Evolutionary conservation across 768 basidiomycete genomes (phyloP), one percentile per base, ranked within the genome.

Genomic region (Mycena galopus): DNA sequence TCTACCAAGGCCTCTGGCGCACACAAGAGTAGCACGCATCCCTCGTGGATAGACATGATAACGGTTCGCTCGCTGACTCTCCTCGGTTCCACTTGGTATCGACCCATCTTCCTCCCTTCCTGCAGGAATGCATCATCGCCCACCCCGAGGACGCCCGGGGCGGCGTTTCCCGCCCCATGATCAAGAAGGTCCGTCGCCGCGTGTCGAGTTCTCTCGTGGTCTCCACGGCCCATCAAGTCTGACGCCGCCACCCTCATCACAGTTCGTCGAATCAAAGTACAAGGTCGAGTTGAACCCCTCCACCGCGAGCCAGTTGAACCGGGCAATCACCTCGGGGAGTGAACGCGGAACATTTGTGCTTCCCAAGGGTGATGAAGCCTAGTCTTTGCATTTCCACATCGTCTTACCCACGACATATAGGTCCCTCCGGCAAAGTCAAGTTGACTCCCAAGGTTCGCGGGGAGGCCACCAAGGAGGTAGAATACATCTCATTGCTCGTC

Each of bases 241-340:
- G 56, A 71, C 70, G 69, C 72, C 67, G 71, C 72, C 72, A 67
- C 66, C n/a, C n/a, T n/a, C n/a, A n/a, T n/a, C 60, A 25, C 70
- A 96, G 95, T 88, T 96, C 81, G 91, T 97, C 68, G 94, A 95
- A 84, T 86, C 89, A 75, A 93, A 89, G 78, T 97, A 96, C 86
- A 90, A 91, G 79, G 86, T 97, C 76, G 89, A 91, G 77, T 88
- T 94, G 76, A 92, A 91, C 76, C 88, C 91, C 73, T 84, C 93
- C 14, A 90, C 94, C 80, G 87, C 87, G 75, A 90, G 87, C 73
- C 92, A 95, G 84, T 89, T 98, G 81, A 92, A 91, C 80, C 91
- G 90, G 71, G 96, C 96, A 73, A 96, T 98, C 82, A 85, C 85
- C 8, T 79, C 83, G 27, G 87, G 87, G 44, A 84, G 81, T 74